These are phyloP conservation scores for Alternaria angustiovoidea DNA, from an alignment of 2,329 filamentous ascomycete species.

Conservation along the genomic window DNA sequence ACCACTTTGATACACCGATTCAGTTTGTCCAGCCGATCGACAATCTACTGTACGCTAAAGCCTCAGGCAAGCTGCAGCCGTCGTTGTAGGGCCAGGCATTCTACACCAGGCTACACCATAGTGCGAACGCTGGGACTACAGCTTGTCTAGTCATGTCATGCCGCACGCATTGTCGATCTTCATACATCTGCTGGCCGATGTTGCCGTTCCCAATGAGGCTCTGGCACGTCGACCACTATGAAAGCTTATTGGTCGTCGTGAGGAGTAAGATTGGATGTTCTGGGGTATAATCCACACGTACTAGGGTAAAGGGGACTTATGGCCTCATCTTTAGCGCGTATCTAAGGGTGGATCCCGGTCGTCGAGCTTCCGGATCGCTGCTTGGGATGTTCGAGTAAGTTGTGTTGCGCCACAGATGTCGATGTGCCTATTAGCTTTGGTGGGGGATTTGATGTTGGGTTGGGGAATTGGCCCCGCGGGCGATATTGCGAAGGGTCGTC, in stretches of 20 bases:
- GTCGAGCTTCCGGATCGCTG: conserved; percentile 6
- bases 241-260: conserved; percentile 4
- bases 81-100: not conserved
- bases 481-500: not conserved
- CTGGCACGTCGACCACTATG: not conserved
- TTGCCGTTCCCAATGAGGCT: not conserved
- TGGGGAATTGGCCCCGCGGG: not conserved
- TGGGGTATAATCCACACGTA: conserved; percentile 3
- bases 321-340: not conserved
- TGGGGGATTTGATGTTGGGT: not conserved
- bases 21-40: conserved; percentile 5
- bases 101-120: not conserved
- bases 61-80: not conserved
- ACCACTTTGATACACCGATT: conserved; percentile 4
- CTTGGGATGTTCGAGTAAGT: not conserved
- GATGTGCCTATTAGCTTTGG: not conserved
- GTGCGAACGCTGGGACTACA: not conserved
- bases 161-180: conserved; percentile 3
- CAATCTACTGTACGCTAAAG: not conserved
- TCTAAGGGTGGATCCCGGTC: not conserved
- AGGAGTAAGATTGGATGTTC: not conserved
- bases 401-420: not conserved
- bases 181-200: conserved; percentile 1
- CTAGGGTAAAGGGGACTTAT: not conserved
- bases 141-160: conserved; percentile 3